phyloP scores from a whole-genome alignment of 257 asterid species.

The Jasminum sambac region DNA sequence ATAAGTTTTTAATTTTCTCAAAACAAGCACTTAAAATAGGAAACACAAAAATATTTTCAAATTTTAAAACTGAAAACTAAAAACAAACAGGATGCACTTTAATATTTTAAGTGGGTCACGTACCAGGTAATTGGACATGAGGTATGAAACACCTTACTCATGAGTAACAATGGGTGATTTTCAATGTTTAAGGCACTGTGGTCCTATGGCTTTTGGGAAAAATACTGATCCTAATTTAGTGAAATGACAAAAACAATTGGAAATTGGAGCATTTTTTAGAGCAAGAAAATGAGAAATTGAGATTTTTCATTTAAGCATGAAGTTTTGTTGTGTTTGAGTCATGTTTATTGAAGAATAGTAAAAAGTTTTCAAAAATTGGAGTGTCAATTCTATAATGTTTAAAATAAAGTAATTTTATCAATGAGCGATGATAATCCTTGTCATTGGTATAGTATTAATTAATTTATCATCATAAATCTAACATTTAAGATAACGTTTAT shows the following conservation, averaged over 20 bases:
- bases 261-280: slow-evolving; percentile 14
- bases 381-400: slow-evolving; percentile 19
- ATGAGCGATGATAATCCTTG: neutral
- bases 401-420: too few relatives aligned
- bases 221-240: slow-evolving; percentile 22
- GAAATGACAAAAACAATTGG: slow-evolving; percentile 27
- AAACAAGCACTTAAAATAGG: too few relatives aligned
- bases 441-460: neutral
- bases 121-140: slow-evolving; percentile 48
- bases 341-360: neutral
- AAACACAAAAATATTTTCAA: too few relatives aligned
- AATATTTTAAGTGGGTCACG: slow-evolving; percentile 18
- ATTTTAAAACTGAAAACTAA: too few relatives aligned
- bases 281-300: slow-evolving; percentile 13
- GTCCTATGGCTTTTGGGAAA: neutral
- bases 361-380: slow-evolving; percentile 15
- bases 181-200: neutral
- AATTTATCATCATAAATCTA: neutral
- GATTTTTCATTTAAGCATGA: neutral
- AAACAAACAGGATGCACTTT: neutral
- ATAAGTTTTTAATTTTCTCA: too few relatives aligned
- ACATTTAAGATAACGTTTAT: too few relatives aligned
- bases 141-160: slow-evolving; percentile 88
- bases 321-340: neutral
- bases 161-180: neutral